These are phyloP conservation scores for Postia placenta DNA, from an alignment of 768 basidiomycete species.

Conservation along the genomic window DNA sequence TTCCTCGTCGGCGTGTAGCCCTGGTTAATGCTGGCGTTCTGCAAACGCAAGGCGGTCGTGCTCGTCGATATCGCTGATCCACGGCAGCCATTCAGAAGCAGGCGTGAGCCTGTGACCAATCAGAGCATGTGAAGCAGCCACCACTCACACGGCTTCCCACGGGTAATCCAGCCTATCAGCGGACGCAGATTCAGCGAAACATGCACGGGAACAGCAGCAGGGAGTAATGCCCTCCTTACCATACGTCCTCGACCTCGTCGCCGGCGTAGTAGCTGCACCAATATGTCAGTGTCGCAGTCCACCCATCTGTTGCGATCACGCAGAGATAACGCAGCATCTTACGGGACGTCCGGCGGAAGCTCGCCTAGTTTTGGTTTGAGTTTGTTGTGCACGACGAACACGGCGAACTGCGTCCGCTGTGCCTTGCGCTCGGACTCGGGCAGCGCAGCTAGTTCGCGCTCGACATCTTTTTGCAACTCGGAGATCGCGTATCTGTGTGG, in stretches of 20 bases:
- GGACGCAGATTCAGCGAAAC: conserved; percentile 4
- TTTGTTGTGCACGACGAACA: conserved; percentile 97
- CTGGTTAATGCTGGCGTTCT: background rate
- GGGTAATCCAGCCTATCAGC: conserved; percentile 71
- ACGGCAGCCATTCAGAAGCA: conserved; percentile 5
- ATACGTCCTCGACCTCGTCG: conserved; percentile 64
- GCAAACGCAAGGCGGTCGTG: conserved; percentile 57
- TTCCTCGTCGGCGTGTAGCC: no score
- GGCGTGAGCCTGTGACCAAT: conserved; percentile 8
- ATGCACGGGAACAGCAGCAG: conserved; percentile 9
- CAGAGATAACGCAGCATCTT: conserved; percentile 21
- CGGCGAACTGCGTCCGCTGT: conserved; percentile 68
- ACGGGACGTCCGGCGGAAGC: conserved; percentile 65
- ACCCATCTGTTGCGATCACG: conserved; percentile 1
- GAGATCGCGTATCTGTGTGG: conserved; percentile 75
- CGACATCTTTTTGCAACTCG: conserved; percentile 88
- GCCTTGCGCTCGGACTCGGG: conserved; percentile 73
- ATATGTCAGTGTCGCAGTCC: conserved; percentile 17
- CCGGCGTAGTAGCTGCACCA: conserved; percentile 67
- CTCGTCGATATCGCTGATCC: conserved; percentile 63
- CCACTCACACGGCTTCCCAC: conserved; percentile 69
- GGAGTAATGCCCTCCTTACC: conserved; percentile 39
- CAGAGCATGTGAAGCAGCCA: conserved; percentile 9
- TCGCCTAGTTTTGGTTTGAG: conserved; percentile 77
- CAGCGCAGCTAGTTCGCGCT: conserved; percentile 52